Evolutionary conservation across 2,329 filamentous ascomycete genomes (phyloP), one percentile per base, ranked within the genome.

Genomic region (Magnaporthiopsis rhizophila): DNA sequence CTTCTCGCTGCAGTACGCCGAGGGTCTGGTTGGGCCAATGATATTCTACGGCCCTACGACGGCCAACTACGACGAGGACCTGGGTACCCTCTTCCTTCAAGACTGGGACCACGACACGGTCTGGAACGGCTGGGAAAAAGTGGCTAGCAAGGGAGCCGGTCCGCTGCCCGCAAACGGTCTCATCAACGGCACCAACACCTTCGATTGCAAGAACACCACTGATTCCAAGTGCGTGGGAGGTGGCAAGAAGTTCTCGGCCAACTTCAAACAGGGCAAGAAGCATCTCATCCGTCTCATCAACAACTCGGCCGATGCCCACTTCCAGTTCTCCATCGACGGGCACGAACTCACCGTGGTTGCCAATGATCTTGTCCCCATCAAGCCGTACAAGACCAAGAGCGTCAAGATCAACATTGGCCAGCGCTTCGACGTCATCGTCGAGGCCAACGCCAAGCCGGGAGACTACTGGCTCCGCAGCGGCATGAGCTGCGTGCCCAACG

Each of bases 381-480:
- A 75, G 62, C 81, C 82, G 0, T 84, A 83, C 68, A 73, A 73
- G 1, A 79, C 78, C 0, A 73, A 79, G 1, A 72, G 77, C 18
- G 71, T 85, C 13, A 78, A 74, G 8, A 73, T 85, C 12, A 80
- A 75, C 34, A 76, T 83, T 58, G 81, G 81, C 56, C 78, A 81
- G 62, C 60, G 68, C 1, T 69, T 69, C 50, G 64, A 68, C 34
- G 61, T 70, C 5, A 67, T 70, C 30, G 64, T 70, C 3, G 66
- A 69, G 13, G 69, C 67, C 34, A 65, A 60, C 24, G 65, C 66
- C 1, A 53, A 30, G 21, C 59, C 58, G 2, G 63, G 30, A 28
- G 26, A 58, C 59, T 70, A 62, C 53, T 67, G 59, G 62, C 59
- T 66, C 59, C 66, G 64, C 36, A 61, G 65, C 59, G 58, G 65